Conservation (phyloP, 768 basidiomycete species). For the Russula lepida region DNA sequence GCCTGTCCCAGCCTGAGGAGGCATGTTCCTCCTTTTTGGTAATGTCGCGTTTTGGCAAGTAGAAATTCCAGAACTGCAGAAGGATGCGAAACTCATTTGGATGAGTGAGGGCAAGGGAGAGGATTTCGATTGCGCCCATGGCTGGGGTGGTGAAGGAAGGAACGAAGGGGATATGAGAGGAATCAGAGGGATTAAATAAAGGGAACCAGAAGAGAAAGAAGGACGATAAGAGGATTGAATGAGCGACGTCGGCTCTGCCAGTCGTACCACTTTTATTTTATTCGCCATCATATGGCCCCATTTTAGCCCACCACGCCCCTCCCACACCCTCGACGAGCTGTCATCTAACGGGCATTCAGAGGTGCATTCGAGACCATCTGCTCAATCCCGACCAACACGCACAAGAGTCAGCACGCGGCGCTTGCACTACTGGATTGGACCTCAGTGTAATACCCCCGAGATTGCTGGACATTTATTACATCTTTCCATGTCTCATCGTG, state of each 20-base stretch:
- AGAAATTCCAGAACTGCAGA: conserved; percentile 74
- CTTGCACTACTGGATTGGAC: too few relatives aligned
- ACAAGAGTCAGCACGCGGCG: not conserved
- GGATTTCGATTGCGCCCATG: conserved; percentile 54
- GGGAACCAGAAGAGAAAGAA: not conserved
- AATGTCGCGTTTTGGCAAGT: conserved; percentile 78
- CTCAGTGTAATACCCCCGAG: too few relatives aligned
- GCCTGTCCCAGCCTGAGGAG: conserved; percentile 80
- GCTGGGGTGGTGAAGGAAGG: conserved; percentile 2
- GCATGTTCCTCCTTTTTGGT: conserved; percentile 61
- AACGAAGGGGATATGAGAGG: not conserved
- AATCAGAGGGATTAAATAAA: not conserved
- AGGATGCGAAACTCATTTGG: conserved; percentile 79
- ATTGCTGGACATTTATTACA: too few relatives aligned
- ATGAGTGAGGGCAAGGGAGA: conserved; percentile 64
- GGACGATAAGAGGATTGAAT: not conserved
- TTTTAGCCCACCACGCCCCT: not conserved
- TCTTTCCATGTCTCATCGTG: too few relatives aligned
- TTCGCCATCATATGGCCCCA: not conserved
- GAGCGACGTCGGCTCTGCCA: not conserved
- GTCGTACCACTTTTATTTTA: conserved; percentile 18
- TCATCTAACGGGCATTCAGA: not conserved
- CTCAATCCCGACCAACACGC: not conserved
- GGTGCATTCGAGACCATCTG: not conserved
- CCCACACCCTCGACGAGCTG: not conserved